Conservation (phyloP, 306 rosid genomes). For the Parietaria judaica region DNA sequence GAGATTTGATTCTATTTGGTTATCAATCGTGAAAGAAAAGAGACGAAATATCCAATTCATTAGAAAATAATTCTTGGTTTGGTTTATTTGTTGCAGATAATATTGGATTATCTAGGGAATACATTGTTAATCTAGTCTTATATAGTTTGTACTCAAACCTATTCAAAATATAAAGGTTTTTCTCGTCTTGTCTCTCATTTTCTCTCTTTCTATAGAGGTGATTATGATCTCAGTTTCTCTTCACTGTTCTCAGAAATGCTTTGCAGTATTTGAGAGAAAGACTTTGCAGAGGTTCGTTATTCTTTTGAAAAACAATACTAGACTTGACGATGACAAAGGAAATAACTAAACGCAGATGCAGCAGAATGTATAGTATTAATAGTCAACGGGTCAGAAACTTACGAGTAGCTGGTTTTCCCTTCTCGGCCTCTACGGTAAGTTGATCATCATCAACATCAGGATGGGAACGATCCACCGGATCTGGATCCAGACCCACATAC, state of each 20-base stretch:
- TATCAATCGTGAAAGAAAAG: neutral
- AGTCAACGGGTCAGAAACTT: constrained; percentile 23
- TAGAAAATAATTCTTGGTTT: neutral
- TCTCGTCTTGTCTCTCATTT: too few species aligned
- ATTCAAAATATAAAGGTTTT: too few species aligned
- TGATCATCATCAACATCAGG: constrained; percentile 83
- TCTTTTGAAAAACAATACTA: neutral
- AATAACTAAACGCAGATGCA: constrained; percentile 2
- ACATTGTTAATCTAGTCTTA: too few species aligned
- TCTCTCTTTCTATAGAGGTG: constrained; percentile 7
- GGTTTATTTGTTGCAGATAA: neutral
- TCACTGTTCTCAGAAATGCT: neutral
- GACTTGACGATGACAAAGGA: constrained; percentile 4
- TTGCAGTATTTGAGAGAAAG: too few species aligned
- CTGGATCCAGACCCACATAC: constrained; percentile 61
- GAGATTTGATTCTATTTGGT: neutral
- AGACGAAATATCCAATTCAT: neutral
- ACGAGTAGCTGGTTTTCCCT: constrained; percentile 38
- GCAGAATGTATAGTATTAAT: neutral
- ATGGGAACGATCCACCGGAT: constrained; percentile 81
- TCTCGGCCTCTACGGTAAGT: constrained; percentile 52
- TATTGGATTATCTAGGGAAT: neutral
- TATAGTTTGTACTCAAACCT: too few species aligned
- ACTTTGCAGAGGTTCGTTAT: too few species aligned
- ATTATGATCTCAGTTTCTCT: too few species aligned